Evolutionary conservation across 2,329 filamentous ascomycete genomes (phyloP).

Genomic region (Onygena corvina): DNA sequence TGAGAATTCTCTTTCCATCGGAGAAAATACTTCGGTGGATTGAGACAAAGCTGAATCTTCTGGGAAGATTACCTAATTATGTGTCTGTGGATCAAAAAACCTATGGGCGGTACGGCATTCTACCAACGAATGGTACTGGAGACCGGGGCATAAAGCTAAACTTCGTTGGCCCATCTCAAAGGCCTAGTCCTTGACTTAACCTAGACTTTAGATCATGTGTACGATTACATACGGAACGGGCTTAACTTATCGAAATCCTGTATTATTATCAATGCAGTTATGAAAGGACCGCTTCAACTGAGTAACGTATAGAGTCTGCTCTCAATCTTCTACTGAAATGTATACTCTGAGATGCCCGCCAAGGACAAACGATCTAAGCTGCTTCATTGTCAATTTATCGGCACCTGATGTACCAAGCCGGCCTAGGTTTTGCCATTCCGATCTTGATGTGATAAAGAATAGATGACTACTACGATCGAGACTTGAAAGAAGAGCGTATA

Average conservation of each 20-base stretch:
- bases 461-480: no score
- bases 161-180: slow-evolving; percentile 51
- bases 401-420: no score
- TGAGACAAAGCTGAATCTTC: slow-evolving; percentile 74
- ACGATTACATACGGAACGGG: not conserved
- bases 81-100: slow-evolving; percentile 93
- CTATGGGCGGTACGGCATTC: slow-evolving; percentile 79
- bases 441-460: no score
- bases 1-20: slow-evolving; percentile 79
- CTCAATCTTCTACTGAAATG: no score
- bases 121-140: slow-evolving; percentile 44
- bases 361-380: no score
- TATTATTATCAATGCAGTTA: not conserved
- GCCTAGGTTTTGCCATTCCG: no score
- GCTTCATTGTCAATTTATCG: no score
- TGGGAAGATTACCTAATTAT: slow-evolving; percentile 77
- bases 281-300: no score
- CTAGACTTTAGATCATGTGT: not conserved
- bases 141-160: slow-evolving; percentile 39
- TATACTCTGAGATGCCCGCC: no score
- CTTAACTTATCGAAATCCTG: not conserved
- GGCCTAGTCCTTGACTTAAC: slow-evolving; percentile 51
- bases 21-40: slow-evolving; percentile 80
- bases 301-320: no score
- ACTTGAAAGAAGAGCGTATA: no score